These are phyloP conservation scores for Penicillium manginii DNA, from an alignment of 495 filamentous ascomycete genomes.

Conservation along the genomic window DNA sequence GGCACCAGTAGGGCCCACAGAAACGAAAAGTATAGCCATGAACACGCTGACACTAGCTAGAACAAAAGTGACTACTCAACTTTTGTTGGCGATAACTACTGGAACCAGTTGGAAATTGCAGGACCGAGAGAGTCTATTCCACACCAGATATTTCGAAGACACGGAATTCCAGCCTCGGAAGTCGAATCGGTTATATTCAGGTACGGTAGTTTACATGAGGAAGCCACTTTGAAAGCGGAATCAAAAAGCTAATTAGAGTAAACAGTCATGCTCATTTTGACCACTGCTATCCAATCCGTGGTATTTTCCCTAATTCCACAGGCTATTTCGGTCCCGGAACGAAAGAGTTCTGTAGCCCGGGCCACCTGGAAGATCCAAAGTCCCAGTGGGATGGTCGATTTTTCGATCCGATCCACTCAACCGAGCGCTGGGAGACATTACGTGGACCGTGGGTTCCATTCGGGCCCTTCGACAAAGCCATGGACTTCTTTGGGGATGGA, in stretches of 20 bases:
- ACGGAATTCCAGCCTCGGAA: not conserved
- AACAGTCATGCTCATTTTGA: constrained; percentile 5
- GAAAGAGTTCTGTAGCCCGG: constrained; percentile 5
- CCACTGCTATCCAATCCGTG: not conserved
- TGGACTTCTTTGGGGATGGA: constrained; percentile 35
- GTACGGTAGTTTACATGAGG: not conserved
- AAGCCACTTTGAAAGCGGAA: not conserved
- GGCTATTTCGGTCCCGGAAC: constrained; percentile 5
- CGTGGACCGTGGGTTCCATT: constrained; percentile 15
- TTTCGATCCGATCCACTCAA: constrained; percentile 2
- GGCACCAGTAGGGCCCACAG: not conserved
- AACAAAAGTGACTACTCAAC: too few relatives aligned
- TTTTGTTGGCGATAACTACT: not conserved
- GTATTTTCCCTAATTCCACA: not conserved
- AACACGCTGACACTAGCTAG: not conserved
- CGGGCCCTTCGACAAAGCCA: constrained; percentile 33
- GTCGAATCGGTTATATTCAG: constrained; percentile 6
- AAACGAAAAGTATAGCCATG: too few relatives aligned
- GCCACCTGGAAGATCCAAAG: not conserved
- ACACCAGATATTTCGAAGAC: not conserved
- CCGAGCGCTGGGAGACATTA: constrained; percentile 9
- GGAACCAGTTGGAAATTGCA: not conserved
- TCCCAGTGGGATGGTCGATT: constrained; percentile 10
- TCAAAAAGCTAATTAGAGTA: not conserved
- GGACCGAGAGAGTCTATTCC: not conserved